Evolutionary conservation across 768 basidiomycete species (phyloP), one percentile per base, ranked within the genome.

Genomic region (Porpolomopsis calyptriformis): DNA sequence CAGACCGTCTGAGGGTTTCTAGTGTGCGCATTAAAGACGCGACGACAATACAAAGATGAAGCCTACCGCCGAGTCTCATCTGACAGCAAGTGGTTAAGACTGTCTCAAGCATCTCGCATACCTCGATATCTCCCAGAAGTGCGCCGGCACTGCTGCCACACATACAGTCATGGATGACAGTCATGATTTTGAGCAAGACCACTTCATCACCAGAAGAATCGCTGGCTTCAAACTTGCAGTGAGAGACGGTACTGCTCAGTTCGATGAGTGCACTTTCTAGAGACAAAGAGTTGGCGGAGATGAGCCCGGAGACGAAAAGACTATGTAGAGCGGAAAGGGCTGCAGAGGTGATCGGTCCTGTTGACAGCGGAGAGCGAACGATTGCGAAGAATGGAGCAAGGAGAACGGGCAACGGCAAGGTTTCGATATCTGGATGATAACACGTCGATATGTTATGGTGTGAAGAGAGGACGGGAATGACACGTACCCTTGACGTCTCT

Each of bases 151-250:
- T 27, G 47, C 63, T 66, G 43, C 79, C 72, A 52, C 82, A 82
- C 52, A 96, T 70, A 55, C 85, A 84, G 52, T 86, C 80, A 50
- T 88, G 79, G 43, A 94, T 91, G 14, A 98, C 82, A 6, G 82
- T 76, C 71, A 98, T 78, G 49, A 98, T 91, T 61, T 82, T 87
- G 52, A 94, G 73, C 5, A 98, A 71, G 7, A 97, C 93, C 6
- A 96, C 86, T 62, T 99, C 96, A 64, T 99, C 96, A 4, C 90
- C 87, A n/a, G 92, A 90, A 1, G 89, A 89, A 59, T 97, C 92
- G 57, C 88, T 94, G 3, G 89, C 88, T 64, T 98, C 94, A 58
- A 99, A 99, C 66, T 94, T 92, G 73, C 94, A 97, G 57, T 90
- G 89, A 4, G 94, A 90, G 10, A 93, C 78, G 0, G 94, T 82